These are phyloP conservation scores for Tylopilus felleus DNA, from an alignment of 768 basidiomycete genomes.

Conservation along the genomic window DNA sequence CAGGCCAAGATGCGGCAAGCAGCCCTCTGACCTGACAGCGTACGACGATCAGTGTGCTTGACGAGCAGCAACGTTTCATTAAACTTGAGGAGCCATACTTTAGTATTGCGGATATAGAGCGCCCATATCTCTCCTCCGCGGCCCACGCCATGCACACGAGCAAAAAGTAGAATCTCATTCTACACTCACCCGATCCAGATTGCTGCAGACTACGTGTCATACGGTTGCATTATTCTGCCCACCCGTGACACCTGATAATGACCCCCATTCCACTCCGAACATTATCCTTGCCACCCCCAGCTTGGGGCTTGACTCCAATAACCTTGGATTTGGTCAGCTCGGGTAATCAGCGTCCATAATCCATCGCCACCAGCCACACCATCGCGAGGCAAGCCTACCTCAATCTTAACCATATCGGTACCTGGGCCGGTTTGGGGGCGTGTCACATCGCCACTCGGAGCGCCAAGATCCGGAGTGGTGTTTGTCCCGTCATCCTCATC, in stretches of 20 bases:
- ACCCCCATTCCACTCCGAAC: background rate
- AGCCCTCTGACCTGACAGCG: no score
- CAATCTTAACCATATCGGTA: background rate
- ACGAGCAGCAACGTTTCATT: no score
- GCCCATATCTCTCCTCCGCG: background rate
- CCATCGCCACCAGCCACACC: background rate
- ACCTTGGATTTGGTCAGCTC: background rate
- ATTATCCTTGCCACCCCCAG: background rate
- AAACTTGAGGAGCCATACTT: no score
- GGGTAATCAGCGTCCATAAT: background rate
- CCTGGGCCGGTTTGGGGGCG: background rate
- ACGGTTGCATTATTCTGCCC: background rate
- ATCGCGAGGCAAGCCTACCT: background rate
- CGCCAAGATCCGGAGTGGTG: background rate
- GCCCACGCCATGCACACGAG: background rate
- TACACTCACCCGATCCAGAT: no score
- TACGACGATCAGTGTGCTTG: no score
- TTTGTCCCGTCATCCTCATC: background rate
- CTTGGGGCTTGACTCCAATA: no score
- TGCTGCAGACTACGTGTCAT: no score
- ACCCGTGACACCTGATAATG: background rate
- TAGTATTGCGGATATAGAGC: background rate
- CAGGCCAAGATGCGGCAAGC: no score
- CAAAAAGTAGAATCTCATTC: background rate
- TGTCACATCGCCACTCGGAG: no score